Evolutionary conservation across 177 flowering plant species (phyloP), one percentile per base, ranked within the genome.

Genomic region (Vitis hybrid): DNA sequence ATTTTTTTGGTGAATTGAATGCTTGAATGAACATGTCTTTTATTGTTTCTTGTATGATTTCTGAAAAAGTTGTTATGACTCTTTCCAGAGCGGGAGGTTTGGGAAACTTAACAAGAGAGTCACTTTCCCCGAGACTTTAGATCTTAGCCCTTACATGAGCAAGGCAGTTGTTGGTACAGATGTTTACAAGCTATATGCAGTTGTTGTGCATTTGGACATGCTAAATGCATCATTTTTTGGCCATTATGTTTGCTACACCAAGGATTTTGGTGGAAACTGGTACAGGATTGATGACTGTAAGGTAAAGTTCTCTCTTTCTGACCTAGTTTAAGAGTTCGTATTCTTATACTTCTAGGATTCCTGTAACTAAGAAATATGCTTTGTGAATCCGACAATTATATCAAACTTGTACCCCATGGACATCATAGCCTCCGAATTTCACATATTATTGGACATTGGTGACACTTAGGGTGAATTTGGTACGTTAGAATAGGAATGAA

Each of bases 61-160:
- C 70, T 71, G 56, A 52, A 40, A 58, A 13, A 46, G 18, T 58
- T 61, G 8, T 68, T 14, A 62, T 35, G 19, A 19, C 32, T 18
- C 2, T 62, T 11, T 81, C 79, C 91, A 95, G 99, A 87, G 92
- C 80, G 99, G 99, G 51, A 87, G 94, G 72, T 95, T 90, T 83
- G 99, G 99, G 65, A 95, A 95, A 84, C 85, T 95, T 52, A 95
- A 95, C 84, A 95, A 95, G 85, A 87, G 88, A 82, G 90, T 95
- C 19, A 78, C 87, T 54, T 95, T 95, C 66, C 96, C 98, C 6
- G 98, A 91, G 76, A 87, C 81, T 46, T 77, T 95, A 71, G 86
- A 91, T 77, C 97, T 95, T 32, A 81, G 84, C 55, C 93, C 91
- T 58, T 95, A 93, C 82, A 91, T 88, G 93, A 93, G 90, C 73